Base-by-base conservation (phyloP, 768 basidiomycete genomes). In the Fomitopsis pulvina region DNA sequence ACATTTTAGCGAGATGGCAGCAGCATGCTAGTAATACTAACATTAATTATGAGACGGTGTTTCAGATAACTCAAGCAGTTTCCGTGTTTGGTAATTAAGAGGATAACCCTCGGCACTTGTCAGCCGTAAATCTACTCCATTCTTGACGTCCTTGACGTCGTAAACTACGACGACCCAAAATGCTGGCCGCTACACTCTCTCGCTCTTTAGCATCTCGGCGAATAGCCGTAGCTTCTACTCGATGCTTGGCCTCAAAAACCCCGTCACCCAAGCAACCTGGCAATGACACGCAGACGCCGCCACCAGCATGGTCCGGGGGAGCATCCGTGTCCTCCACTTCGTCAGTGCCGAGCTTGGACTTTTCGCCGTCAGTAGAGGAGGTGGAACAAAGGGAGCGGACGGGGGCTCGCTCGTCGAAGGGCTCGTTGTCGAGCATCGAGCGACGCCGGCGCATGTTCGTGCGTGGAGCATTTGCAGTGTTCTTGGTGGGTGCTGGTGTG, bases 401-500 rank as follows among this genome's bases (percentile, higher is more conserved):
- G 0, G 88, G 89, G 12, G 89, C 89, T 45, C 75, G 71, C 63
- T 90, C 87, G 2, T 84, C 87, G 14, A 87, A 84, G 58, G 83
- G 85, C 45, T 80, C 83, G 12, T 74, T 92, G 47, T 87, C 87
- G 16, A 82, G 83, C 45, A 85, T 84, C 53, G 95, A 96, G 67
- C 74, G 78, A 57, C 76, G 76, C 60, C 75, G 90, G 52, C 70
- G 77, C 54, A 67, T 74, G 52, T 65, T 83, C 58, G 74, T 78
- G 4, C 69, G 85, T 29, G 57, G 81, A 1, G 73, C 79, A 18
- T 60, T 87, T 39, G 79, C 65, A 0, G 39, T 83, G 28, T 61
- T 88, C 6, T 69, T 73, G 3, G 60, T 82, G 10, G 88, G 77
- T 3, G 65, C 85, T 3, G 75, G 77, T 2, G 76, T 68, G 12